Conservation (phyloP, 768 basidiomycete genomes). For the Rhodotorula paludigena region DNA sequence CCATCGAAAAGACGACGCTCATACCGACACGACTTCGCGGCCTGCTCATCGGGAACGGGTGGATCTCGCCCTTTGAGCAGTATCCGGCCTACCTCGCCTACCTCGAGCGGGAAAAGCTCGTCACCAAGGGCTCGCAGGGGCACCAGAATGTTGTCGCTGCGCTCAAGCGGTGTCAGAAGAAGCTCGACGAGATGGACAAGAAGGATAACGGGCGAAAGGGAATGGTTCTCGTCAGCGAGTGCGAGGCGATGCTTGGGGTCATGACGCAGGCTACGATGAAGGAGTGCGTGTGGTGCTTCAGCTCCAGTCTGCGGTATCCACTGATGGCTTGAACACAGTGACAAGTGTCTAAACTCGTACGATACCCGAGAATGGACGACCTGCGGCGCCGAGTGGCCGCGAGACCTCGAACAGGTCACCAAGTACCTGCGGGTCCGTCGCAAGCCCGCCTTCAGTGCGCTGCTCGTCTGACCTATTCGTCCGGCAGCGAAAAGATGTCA, state of each 20-base stretch:
- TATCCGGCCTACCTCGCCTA: constrained; percentile 87
- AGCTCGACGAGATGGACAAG: constrained; percentile 47
- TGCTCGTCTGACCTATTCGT: not conserved
- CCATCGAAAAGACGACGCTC: constrained; percentile 19
- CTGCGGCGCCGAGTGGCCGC: constrained; percentile 97
- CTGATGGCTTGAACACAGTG: constrained; percentile 9
- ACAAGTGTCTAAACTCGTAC: constrained; percentile 85
- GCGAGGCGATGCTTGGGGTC: constrained; percentile 58
- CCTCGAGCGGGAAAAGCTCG: constrained; percentile 59
- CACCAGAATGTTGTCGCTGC: constrained; percentile 59
- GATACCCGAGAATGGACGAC: constrained; percentile 77
- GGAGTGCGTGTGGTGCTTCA: constrained; percentile 48
- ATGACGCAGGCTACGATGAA: constrained; percentile 48
- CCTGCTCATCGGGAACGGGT: constrained; percentile 90
- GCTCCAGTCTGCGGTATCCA: no score
- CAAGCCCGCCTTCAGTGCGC: not conserved
- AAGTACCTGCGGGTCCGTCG: constrained; percentile 65
- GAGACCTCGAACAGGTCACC: constrained; percentile 70
- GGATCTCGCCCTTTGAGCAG: constrained; percentile 85
- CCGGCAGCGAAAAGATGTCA: constrained; percentile 69
- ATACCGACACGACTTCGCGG: constrained; percentile 51
- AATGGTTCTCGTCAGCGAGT: constrained; percentile 54
- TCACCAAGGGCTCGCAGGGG: constrained; percentile 65
- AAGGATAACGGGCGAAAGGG: constrained; percentile 43
- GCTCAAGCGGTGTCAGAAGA: constrained; percentile 59